Evolutionary conservation across 108 stramenopile species (phyloP).

Genomic region (Chaetoceros muelleri): DNA sequence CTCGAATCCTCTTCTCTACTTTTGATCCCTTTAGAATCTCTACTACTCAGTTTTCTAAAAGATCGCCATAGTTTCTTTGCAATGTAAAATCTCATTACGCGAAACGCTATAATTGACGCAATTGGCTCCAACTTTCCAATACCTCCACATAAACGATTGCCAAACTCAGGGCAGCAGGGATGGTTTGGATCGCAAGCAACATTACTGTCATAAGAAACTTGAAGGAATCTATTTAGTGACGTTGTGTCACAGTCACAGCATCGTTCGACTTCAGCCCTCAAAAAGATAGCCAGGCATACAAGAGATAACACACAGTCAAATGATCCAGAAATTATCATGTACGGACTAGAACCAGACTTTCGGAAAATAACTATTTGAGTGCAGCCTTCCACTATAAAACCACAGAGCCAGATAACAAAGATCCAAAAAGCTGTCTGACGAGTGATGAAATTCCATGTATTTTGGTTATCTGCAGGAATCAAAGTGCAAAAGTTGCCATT

Average conservation of each 20-base stretch:
- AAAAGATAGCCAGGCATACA: slow-evolving; percentile 38
- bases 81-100: slow-evolving; percentile 42
- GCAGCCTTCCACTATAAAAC: background rate
- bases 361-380: background rate
- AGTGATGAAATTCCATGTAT: background rate
- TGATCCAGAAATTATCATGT: slow-evolving; percentile 16
- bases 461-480: background rate
- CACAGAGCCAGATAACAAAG: background rate
- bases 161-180: slow-evolving; percentile 44
- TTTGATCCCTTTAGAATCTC: background rate
- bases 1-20: background rate
- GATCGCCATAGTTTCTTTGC: slow-evolving; percentile 21
- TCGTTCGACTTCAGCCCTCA: slow-evolving; percentile 50
- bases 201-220: background rate
- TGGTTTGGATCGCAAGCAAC: background rate
- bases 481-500: slow-evolving; percentile 11
- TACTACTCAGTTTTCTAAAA: slow-evolving; percentile 1
- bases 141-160: slow-evolving; percentile 48
- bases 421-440: background rate
- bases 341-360: background rate
- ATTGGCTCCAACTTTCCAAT: slow-evolving; percentile 69
- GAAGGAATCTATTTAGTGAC: background rate
- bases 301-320: slow-evolving; percentile 39
- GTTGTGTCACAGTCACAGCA: slow-evolving; percentile 30
- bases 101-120: slow-evolving; percentile 48